Base-by-base conservation (phyloP, 1,284 basidiomycete genomes). In the Trichosporon asahii region DNA sequence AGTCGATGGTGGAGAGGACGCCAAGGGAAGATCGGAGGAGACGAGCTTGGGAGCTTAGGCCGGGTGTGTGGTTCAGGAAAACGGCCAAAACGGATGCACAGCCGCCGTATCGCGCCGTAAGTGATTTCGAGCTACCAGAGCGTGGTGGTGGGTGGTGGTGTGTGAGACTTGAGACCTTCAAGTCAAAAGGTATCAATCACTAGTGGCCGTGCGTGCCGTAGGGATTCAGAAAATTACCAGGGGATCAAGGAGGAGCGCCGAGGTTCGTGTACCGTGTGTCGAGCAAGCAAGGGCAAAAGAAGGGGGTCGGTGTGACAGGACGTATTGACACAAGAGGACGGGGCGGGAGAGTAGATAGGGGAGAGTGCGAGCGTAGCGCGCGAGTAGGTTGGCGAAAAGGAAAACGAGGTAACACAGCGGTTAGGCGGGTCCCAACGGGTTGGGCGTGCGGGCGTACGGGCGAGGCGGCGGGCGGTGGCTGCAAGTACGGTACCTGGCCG, bases 111-210 rank as follows among this genome's bases (percentile, higher is more conserved):
- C 29, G 57, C 57, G 57, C 57, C 57, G 57, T 21, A n/a, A 25
- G 49, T 23, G 49, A 53, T 61, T 61, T 31, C 27, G 57, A 31
- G 57, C 57, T 61, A 61, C 57, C 57, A 61, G 57, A 61, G 57
- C 57, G 31, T 31, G 55, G 25, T 55, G 6, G 4, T 18, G 18
- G 11, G 44, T n/a, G n/a, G n/a, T n/a, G n/a, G 7, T 23, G 46
- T 49, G 18, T 49, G 46, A 49, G 46, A 49, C 46, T 14, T 49
- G 46, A 49, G 46, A 49, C 46, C 31, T 33, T 49, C 6, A n/a
- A 21, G 46, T 18, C 6, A n/a, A 3, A 18, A n/a, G 40, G 9
- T 53, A n/a, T n/a, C n/a, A n/a, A n/a, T n/a, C n/a, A n/a, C n/a
- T n/a, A 18, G 49, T 9, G 49, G 18, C 49, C 49, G 23, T 53